phyloP scores from a whole-genome alignment of 306 rosid species.

The Lagenaria siceraria region DNA sequence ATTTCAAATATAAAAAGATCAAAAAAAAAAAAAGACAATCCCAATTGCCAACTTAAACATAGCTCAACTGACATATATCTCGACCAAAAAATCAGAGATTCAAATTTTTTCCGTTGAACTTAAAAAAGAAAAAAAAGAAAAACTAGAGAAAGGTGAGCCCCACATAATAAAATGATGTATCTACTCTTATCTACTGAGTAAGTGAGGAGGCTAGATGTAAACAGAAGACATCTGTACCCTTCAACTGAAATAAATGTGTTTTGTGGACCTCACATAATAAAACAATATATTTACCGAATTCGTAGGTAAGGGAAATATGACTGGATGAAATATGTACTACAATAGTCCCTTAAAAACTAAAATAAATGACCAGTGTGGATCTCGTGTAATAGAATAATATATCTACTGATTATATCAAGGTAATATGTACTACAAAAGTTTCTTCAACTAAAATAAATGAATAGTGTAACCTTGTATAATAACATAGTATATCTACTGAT shows the following conservation, averaged over 20 bases:
- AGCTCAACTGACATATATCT: neutral
- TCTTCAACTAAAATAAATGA: neutral
- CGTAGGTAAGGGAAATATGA: neutral
- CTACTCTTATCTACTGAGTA: neutral
- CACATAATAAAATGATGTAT: neutral
- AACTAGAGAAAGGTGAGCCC: neutral
- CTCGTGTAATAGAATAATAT: neutral
- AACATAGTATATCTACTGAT: neutral
- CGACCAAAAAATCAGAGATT: no score
- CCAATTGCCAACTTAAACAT: neutral
- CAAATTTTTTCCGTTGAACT: no score
- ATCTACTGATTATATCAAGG: neutral
- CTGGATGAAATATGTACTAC: neutral
- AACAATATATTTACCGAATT: neutral
- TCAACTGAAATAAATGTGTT: neutral
- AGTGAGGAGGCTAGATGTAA: neutral
- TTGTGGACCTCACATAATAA: neutral
- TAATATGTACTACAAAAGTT: neutral
- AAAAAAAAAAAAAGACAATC: neutral
- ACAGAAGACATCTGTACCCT: neutral
- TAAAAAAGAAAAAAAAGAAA: no score
- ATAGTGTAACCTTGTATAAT: neutral
- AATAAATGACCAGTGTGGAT: neutral
- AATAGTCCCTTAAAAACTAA: neutral
- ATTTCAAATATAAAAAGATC: neutral